Conservation (phyloP, 495 filamentous ascomycete species). For the Copromyces sp. region DNA sequence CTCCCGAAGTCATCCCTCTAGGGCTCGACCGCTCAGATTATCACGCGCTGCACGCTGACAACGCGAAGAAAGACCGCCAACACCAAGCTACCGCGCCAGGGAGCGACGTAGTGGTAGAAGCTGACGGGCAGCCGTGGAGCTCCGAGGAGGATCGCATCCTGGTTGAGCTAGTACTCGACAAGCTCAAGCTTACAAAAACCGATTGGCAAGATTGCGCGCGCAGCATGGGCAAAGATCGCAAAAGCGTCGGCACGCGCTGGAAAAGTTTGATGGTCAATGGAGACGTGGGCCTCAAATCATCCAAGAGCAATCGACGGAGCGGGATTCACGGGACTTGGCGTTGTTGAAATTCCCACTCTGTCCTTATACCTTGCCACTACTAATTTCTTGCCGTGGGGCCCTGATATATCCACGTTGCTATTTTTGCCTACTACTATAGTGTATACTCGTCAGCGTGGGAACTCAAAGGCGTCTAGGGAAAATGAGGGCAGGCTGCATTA, state of each 20-base stretch:
- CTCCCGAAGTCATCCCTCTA: constrained; percentile 56
- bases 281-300: constrained; percentile 45
- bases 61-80: constrained; percentile 15
- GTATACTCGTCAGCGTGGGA: not conserved
- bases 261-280: constrained; percentile 52
- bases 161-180: constrained; percentile 64
- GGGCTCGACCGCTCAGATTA: constrained; percentile 57
- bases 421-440: not conserved
- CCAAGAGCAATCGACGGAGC: constrained; percentile 27
- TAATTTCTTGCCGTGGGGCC: not conserved
- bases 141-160: constrained; percentile 60
- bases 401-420: not conserved
- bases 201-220: constrained; percentile 76
- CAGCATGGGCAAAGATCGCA: constrained; percentile 54
- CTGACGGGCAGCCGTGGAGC: constrained; percentile 47
- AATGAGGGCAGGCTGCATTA: not conserved
- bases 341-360: not conserved
- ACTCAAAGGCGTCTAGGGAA: not conserved
- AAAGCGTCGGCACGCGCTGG: constrained; percentile 60
- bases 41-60: constrained; percentile 40
- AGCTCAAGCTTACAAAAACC: constrained; percentile 57
- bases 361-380: not conserved
- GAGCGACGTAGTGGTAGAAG: constrained; percentile 32
- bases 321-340: constrained; percentile 41
- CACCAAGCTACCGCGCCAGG: constrained; percentile 16